Conservation (phyloP, 176 grass and related monocot species). For the Carex scoparia region DNA sequence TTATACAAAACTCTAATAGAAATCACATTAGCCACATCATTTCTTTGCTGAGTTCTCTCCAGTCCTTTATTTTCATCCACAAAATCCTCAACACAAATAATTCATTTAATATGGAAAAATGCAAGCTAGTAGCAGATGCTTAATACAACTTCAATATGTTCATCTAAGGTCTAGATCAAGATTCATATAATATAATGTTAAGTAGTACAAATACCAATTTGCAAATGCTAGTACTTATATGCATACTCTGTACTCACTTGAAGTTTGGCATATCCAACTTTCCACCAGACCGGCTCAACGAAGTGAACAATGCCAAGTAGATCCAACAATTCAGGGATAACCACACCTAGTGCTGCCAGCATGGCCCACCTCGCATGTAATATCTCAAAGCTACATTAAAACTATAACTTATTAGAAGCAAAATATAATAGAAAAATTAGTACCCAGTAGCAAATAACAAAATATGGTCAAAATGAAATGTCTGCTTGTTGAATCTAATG, state of each 20-base stretch:
- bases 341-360: constrained; percentile 76
- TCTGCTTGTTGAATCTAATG: background rate
- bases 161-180: background rate
- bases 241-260: constrained; percentile 37
- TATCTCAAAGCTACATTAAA: constrained; percentile 73
- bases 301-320: constrained; percentile 73
- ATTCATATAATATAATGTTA: background rate
- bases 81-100: background rate
- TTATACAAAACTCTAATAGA: background rate
- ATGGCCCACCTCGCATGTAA: constrained; percentile 93
- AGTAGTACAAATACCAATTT: background rate
- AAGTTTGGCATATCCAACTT: constrained; percentile 97
- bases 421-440: constrained; percentile 6
- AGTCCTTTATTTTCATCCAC: background rate
- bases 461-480: background rate
- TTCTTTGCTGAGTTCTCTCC: background rate
- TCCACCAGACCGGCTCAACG: constrained; percentile 91
- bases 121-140: background rate
- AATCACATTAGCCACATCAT: background rate
- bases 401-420: background rate
- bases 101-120: background rate
- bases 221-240: background rate
- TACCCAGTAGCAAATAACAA: background rate
- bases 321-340: constrained; percentile 84
- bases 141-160: background rate